These are phyloP conservation scores for Candida sakaeoensis DNA, from an alignment of 805 yeast genomes.

Conservation along the genomic window DNA sequence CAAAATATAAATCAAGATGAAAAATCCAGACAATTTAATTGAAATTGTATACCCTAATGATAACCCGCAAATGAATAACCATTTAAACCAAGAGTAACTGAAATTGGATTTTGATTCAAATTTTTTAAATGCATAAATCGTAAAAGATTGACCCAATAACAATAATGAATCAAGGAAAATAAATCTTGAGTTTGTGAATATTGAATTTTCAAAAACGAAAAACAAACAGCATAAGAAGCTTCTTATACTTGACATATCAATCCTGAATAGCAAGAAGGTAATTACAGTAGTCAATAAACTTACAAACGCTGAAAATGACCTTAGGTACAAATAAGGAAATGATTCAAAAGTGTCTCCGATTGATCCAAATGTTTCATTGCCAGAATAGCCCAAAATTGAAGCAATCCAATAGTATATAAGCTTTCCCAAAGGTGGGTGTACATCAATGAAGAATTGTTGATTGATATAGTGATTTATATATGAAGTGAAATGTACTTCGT, in stretches of 20 bases:
- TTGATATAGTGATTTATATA: conserved; percentile 43
- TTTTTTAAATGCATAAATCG: conserved; percentile 50
- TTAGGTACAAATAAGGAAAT: conserved; percentile 50
- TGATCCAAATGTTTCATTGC: conserved; percentile 27
- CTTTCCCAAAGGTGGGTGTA: conserved; percentile 70
- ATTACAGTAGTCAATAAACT: conserved; percentile 53
- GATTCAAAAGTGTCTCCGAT: conserved; percentile 39
- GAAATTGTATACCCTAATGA: conserved; percentile 55
- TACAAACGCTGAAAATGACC: conserved; percentile 53
- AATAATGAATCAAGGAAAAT: conserved; percentile 41
- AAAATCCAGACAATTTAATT: conserved; percentile 68
- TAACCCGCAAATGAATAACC: conserved; percentile 46
- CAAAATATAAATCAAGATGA: conserved; percentile 65
- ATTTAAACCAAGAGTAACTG: conserved; percentile 49
- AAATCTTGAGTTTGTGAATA: conserved; percentile 57
- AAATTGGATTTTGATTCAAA: conserved; percentile 43
- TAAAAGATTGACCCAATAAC: conserved; percentile 43
- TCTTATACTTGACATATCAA: conserved; percentile 52
- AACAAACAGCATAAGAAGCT: conserved; percentile 1
- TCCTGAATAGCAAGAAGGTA: conserved; percentile 52
- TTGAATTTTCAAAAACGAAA: conserved; percentile 57
- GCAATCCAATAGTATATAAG: conserved; percentile 56
- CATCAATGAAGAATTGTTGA: conserved; percentile 65
- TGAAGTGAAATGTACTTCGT: conserved; percentile 43
- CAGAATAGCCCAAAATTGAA: conserved; percentile 51